Percentiles rank a stretch among this genome's conserved stretches.
Evolutionary conservation across 352 stramenopile genomes (phyloP).

Genomic region (Phytopythium delawarense): DNA sequence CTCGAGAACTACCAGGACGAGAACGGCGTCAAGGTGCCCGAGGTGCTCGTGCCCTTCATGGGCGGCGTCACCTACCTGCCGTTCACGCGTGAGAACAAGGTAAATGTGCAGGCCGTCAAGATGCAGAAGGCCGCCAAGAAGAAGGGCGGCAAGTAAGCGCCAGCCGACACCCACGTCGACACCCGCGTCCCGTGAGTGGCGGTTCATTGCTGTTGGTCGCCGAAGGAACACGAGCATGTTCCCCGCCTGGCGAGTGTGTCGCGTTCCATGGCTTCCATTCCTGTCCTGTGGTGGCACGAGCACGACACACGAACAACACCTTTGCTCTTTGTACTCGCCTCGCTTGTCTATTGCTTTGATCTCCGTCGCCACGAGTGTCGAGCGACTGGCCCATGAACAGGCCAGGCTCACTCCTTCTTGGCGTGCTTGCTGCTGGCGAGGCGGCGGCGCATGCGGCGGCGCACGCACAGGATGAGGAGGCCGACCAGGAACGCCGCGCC

Average conservation of each 20-base stretch:
- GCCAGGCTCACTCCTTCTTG: constrained; percentile 14
- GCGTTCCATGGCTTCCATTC: not conserved
- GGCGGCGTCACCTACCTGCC: constrained; percentile 97
- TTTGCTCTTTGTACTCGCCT: not conserved
- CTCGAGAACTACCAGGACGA: constrained; percentile 99
- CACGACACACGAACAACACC: not conserved
- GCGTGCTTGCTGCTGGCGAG: not conserved
- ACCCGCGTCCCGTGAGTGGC: not conserved
- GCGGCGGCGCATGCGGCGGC: constrained; percentile 9
- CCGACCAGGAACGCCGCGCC: constrained; percentile 37
- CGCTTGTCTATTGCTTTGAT: not conserved
- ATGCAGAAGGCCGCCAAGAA: constrained; percentile 95
- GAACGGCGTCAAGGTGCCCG: constrained; percentile 96
- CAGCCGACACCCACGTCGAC: not conserved
- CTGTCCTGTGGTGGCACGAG: not conserved
- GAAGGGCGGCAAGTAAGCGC: constrained; percentile 72
- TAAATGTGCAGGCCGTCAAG: constrained; percentile 90
- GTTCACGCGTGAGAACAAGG: constrained; percentile 95
- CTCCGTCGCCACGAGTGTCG: not conserved
- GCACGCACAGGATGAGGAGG: constrained; percentile 39
- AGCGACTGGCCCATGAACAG: not conserved
- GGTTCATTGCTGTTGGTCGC: not conserved
- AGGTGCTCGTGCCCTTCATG: constrained; percentile 98
- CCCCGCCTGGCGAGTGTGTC: not conserved
- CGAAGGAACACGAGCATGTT: not conserved